These are phyloP conservation scores for Trifolium repens DNA, from an alignment of 306 rosid species.

Conservation along the genomic window DNA sequence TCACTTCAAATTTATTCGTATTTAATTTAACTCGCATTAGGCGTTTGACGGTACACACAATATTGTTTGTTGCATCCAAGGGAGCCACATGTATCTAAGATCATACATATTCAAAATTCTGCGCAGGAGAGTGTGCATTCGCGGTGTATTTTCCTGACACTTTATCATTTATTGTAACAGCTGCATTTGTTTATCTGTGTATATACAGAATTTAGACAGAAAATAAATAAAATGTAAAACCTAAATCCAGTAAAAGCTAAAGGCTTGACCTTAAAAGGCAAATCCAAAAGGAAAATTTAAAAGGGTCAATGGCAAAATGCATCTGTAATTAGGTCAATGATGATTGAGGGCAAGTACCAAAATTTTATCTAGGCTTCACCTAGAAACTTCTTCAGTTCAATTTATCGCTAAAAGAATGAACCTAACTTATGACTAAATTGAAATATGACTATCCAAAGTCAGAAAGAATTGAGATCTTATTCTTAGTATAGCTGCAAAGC, in stretches of 20 bases:
- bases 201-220: constrained; percentile 40
- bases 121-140: constrained; percentile 10
- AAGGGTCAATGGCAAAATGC: constrained; percentile 47
- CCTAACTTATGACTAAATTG: constrained; percentile 52
- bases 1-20: background rate
- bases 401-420: constrained; percentile 58
- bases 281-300: constrained; percentile 30
- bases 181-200: constrained; percentile 31
- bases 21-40: background rate
- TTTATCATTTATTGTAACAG: constrained; percentile 35
- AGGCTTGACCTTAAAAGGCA: constrained; percentile 28
- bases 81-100: background rate
- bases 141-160: constrained; percentile 28
- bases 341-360: constrained; percentile 44
- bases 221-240: constrained; percentile 35
- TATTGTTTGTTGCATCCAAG: background rate
- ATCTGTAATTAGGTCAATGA: constrained; percentile 44
- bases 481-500: constrained; percentile 53
- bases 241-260: constrained; percentile 39
- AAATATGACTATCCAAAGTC: constrained; percentile 46
- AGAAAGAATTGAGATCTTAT: constrained; percentile 58
- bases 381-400: constrained; percentile 40
- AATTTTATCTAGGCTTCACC: constrained; percentile 46
- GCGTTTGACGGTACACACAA: background rate
- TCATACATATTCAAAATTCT: constrained; percentile 22